Evolutionary conservation across 371 early-diverging fungal species (phyloP), one percentile per base, ranked within the genome.

Genomic region (Apophysomyces variabilis): DNA sequence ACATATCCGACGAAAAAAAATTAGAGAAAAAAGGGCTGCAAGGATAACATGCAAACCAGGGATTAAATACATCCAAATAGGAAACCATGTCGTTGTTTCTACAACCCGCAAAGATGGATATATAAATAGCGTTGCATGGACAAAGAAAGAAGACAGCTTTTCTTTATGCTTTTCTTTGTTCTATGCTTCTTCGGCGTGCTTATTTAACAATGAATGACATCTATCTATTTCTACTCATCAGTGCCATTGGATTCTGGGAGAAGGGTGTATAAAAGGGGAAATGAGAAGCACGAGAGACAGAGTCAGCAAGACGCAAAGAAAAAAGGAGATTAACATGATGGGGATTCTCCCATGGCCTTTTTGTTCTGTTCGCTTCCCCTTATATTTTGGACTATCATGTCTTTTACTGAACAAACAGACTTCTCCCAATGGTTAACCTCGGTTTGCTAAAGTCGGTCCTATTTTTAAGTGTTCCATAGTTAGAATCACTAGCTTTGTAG

Each of bases 31-130:
- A 50, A 21, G 21, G 21, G 3, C 54, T 50, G 54, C 54, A 50
- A 50, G 54, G 54, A 21, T 26, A 50, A 21, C 16, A 26, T 50
- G 21, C 21, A 50, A 50, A 16, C 54, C 54, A 50, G 54, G 54
- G 54, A 50, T 50, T 50, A 50, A 50, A 50, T 50, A 50, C 21
- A 26, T 21, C 21, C 21, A 9, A 50, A 50, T 50, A 26, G 54
- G 21, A 50, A 50, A 50, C 16, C 54, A 50, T 50, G 3, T 50
- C 54, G 54, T 50, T 26, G 54, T 50, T 50, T 21, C 54, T 26
- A 9, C 21, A 50, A 50, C 54, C 54, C 47, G 11, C 54, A 21
- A 5, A 50, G 3, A 50, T 41, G 41, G 5, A 41, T 11, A 13
- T 13, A 41, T 13, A 41, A 41, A 41, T 26, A 26, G 32, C 32